Conservation (phyloP, 805 yeast genomes). For the Groenewaldozyma tartarivorans region DNA sequence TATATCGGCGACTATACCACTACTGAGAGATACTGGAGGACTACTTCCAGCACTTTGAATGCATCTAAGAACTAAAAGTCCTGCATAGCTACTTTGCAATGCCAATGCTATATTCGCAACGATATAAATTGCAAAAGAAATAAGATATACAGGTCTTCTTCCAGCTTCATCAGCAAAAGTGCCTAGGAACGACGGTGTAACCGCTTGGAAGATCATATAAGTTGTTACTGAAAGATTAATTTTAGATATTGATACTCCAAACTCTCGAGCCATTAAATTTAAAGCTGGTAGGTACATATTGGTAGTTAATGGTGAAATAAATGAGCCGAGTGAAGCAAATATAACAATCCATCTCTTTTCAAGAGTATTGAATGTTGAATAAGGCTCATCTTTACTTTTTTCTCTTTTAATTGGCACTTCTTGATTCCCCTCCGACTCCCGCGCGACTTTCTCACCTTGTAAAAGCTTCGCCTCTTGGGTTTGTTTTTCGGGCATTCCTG, state of each 20-base stretch:
- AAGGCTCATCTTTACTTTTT: too few species aligned
- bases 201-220: constrained; percentile 66
- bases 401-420: too few species aligned
- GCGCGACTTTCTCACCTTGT: too few species aligned
- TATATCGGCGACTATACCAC: constrained; percentile 69
- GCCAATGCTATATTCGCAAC: constrained; percentile 63
- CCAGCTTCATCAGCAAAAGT: constrained; percentile 64
- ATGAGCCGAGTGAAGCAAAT: constrained; percentile 30
- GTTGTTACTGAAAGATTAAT: constrained; percentile 69
- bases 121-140: constrained; percentile 45
- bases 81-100: constrained; percentile 43
- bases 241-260: constrained; percentile 45
- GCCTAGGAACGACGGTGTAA: constrained; percentile 62
- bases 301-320: constrained; percentile 62
- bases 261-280: constrained; percentile 44
- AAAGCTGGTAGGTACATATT: constrained; percentile 79
- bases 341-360: constrained; percentile 6
- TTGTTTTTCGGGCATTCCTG: too few species aligned
- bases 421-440: too few species aligned
- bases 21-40: constrained; percentile 59
- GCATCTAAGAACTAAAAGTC: constrained; percentile 57
- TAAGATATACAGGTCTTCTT: constrained; percentile 55
- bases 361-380: neutral
- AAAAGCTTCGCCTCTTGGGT: too few species aligned
- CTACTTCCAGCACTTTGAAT: constrained; percentile 73